Conservation (phyloP, 1,284 basidiomycete species). For the Irpex sp. region DNA sequence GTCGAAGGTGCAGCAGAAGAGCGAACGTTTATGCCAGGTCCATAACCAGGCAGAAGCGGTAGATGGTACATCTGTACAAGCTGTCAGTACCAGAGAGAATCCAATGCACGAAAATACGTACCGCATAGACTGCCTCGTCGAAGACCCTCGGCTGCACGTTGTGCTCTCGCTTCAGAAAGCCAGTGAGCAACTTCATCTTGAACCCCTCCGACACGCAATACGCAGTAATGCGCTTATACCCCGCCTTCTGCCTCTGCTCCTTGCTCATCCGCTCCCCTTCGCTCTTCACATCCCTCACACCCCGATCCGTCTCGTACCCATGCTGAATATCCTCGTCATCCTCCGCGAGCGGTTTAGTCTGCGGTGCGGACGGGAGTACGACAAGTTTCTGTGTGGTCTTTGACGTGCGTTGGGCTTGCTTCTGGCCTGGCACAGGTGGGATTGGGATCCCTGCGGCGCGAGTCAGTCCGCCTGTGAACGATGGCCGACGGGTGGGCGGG, state of each 20-base stretch:
- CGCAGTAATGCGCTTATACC: slow-evolving; percentile 77
- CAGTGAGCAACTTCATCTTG: slow-evolving; percentile 76
- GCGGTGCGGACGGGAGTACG: slow-evolving; percentile 85
- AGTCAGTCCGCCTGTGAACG: slow-evolving; percentile 22
- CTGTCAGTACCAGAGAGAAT: slow-evolving; percentile 4
- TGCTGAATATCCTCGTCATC: slow-evolving; percentile 53
- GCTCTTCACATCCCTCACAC: slow-evolving; percentile 70
- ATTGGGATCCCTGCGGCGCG: slow-evolving; percentile 21
- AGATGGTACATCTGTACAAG: slow-evolving; percentile 79
- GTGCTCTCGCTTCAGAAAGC: slow-evolving; percentile 90
- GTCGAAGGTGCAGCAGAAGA: slow-evolving; percentile 58
- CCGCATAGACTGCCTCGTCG: slow-evolving; percentile 91
- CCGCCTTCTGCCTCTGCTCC: slow-evolving; percentile 69
- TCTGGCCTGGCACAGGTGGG: slow-evolving; percentile 24
- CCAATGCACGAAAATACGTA: slow-evolving; percentile 39
- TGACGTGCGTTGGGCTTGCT: slow-evolving; percentile 68
- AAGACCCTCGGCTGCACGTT: slow-evolving; percentile 88
- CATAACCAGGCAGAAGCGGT: slow-evolving; percentile 89
- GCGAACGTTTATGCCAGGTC: slow-evolving; percentile 79
- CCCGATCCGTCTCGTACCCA: slow-evolving; percentile 63
- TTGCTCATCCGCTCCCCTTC: slow-evolving; percentile 80
- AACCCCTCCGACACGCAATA: slow-evolving; percentile 86
- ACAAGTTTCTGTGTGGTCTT: slow-evolving; percentile 94
- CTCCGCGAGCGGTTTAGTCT: slow-evolving; percentile 70
- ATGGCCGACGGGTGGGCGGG: slow-evolving; percentile 21